These are phyloP conservation scores for Phaseolus lunatus DNA, from an alignment of 306 rosid genomes.

Conservation along the genomic window DNA sequence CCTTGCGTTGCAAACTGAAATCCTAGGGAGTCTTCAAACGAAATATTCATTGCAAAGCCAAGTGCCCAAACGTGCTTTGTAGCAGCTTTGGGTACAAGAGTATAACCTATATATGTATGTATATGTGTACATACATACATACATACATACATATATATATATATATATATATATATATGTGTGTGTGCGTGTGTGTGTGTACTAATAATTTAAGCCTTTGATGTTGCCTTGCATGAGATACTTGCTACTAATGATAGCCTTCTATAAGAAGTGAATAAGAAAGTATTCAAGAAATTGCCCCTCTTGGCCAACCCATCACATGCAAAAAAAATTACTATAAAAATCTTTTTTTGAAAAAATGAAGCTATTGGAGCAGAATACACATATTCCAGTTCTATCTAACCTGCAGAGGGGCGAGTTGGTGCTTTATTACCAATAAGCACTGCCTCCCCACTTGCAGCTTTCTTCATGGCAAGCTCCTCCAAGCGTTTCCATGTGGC, in stretches of 20 bases:
- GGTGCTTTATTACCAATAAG: conserved; percentile 46
- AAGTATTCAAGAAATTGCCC: conserved; percentile 44
- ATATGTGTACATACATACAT: neutral
- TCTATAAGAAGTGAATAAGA: conserved; percentile 43
- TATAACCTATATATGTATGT: conserved; percentile 11
- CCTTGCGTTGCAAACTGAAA: neutral
- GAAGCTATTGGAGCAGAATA: conserved; percentile 50
- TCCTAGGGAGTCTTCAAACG: neutral
- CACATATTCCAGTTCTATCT: conserved; percentile 44
- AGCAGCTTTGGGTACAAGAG: conserved; percentile 29
- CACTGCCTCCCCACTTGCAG: conserved; percentile 59
- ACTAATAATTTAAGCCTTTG: conserved; percentile 36
- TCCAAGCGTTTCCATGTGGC: conserved; percentile 74
- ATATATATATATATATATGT: no score
- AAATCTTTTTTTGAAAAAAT: conserved; percentile 42
- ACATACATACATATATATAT: no score
- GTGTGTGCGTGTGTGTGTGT: no score
- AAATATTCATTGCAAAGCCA: conserved; percentile 21
- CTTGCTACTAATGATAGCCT: conserved; percentile 46
- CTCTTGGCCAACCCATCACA: conserved; percentile 52
- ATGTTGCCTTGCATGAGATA: conserved; percentile 40
- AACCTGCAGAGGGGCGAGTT: conserved; percentile 48
- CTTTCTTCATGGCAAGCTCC: conserved; percentile 67
- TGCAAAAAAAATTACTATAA: conserved; percentile 47
- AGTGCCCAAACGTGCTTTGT: conserved; percentile 29